Base-by-base conservation (phyloP, 2,329 filamentous ascomycete species). In the Pseudogymnoascus verrucosus region DNA sequence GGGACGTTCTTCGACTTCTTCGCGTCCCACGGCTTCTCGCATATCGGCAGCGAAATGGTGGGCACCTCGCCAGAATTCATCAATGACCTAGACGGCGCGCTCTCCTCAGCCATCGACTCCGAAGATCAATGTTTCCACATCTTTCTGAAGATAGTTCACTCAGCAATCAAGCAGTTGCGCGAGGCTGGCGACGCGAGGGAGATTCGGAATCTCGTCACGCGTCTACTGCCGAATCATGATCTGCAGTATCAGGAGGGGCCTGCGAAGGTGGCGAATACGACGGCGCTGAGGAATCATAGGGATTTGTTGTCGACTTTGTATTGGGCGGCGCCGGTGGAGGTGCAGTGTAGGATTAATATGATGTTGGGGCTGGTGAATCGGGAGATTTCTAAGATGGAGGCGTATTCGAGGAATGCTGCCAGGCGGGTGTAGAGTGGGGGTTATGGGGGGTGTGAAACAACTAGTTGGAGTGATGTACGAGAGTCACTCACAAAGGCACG, bases 1-100 rank as follows among this genome's bases (percentile, higher is more conserved):
- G 84, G 85, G 1, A 77, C 80, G 1, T 80, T 89, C 2, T 89
- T 89, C 66, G 86, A 89, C 72, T 89, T 88, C 69, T 89, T 89
- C 68, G 85, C 84, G 8, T 81, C 81, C 1, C 83, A 85, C 66
- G 80, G 83, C 54, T 78, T 89, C 10, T 80, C 80, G 2, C 83
- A 89, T 71, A 71, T 89, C 11, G 59, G 59, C 2, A 21, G 44
- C 81, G 84, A 39, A 88, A 89, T 64, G 87, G 89, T 70, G 83
- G 87, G 69, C 82, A 80, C 1, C 83, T 89, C 86, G 3, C 84
- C 86, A 0, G 75, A 74, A 2, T 89, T 89, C 62, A 75, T 89
- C 0, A 84, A 87, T 59, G 76, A 83, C 16, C 79, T 89, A 1
- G 67, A 76, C 73, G 64, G 63, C 39, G 67, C 68, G 1, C 26